A percentile compares a stretch with the other conserved stretches of the same genome.
These are phyloP conservation scores for Isabelozyma gotoi DNA, from an alignment of 805 yeast species.

Conservation along the genomic window DNA sequence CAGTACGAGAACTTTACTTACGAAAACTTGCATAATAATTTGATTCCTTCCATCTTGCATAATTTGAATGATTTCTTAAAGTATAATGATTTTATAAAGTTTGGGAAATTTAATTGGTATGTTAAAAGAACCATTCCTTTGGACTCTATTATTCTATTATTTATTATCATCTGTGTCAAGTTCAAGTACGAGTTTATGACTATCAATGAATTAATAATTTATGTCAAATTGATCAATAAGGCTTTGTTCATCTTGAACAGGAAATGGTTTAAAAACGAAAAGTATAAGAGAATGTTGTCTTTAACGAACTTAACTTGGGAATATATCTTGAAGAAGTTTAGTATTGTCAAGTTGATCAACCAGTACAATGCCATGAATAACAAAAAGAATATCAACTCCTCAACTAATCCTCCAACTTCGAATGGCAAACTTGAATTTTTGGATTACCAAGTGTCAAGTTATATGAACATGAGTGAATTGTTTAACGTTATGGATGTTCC, in stretches of 20 bases:
- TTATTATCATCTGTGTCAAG: conserved; percentile 54
- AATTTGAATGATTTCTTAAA: conserved; percentile 55
- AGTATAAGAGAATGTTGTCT: conserved; percentile 45
- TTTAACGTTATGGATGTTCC: conserved; percentile 45
- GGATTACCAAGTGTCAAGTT: conserved; percentile 41
- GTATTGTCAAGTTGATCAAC: conserved; percentile 27
- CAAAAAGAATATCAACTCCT: conserved; percentile 4
- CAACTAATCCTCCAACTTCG: conserved; percentile 7
- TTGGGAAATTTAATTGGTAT: conserved; percentile 60
- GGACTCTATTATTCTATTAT: conserved; percentile 53
- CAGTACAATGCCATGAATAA: conserved; percentile 21
- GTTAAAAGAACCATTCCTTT: conserved; percentile 60
- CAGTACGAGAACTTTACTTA: conserved; percentile 45
- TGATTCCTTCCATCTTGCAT: conserved; percentile 57
- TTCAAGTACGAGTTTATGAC: conserved; percentile 44
- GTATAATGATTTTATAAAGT: conserved; percentile 50
- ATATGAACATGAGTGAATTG: conserved; percentile 38
- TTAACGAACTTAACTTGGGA: conserved; percentile 44
- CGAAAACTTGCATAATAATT: conserved; percentile 50
- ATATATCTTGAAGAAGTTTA: conserved; percentile 35
- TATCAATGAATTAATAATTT: conserved; percentile 33
- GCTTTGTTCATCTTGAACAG: conserved; percentile 42
- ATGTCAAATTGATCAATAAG: conserved; percentile 41
- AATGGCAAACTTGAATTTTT: conserved; percentile 30
- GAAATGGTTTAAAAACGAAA: conserved; percentile 47